These are phyloP conservation scores for Carex pumila DNA, from an alignment of 176 grass and related monocot species.

Conservation along the genomic window DNA sequence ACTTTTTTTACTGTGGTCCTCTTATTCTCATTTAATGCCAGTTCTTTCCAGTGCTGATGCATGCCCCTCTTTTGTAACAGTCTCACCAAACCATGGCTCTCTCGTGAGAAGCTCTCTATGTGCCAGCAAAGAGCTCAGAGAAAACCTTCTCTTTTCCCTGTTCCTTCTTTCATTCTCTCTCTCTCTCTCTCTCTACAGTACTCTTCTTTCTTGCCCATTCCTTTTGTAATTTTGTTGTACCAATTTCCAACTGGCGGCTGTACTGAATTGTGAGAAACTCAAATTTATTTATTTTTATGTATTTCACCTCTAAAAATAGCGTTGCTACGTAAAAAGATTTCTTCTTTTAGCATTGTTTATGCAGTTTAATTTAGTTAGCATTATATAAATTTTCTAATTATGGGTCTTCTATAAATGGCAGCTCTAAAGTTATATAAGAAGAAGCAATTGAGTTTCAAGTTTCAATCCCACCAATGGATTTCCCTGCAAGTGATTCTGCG, in stretches of 20 bases:
- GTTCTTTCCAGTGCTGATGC: background rate
- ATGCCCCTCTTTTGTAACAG: slow-evolving; percentile 8
- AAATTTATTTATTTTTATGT: background rate
- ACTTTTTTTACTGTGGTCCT: slow-evolving; percentile 20
- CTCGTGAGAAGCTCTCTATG: slow-evolving; percentile 19
- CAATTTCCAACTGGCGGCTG: background rate
- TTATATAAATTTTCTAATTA: background rate
- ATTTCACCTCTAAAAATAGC: background rate
- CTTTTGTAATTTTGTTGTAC: background rate
- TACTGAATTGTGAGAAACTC: background rate
- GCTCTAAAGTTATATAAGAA: slow-evolving; percentile 2
- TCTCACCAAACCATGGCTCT: slow-evolving; percentile 26
- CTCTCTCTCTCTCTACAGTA: background rate
- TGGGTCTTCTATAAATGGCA: slow-evolving; percentile 22
- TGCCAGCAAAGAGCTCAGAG: slow-evolving; percentile 6
- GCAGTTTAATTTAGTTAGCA: background rate
- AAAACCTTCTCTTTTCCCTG: slow-evolving; percentile 8
- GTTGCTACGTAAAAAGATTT: background rate
- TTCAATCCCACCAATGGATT: slow-evolving; percentile 47
- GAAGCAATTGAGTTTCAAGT: slow-evolving; percentile 20
- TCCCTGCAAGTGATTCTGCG: slow-evolving; percentile 18
- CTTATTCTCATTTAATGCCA: slow-evolving; percentile 15
- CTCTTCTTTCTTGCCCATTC: background rate
- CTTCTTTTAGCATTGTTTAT: slow-evolving; percentile 2
- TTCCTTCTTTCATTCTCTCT: background rate